Evolutionary conservation across 2,329 filamentous ascomycete species (phyloP), one percentile per base, ranked within the genome.

Genomic region (Emericellopsis atlantica): DNA sequence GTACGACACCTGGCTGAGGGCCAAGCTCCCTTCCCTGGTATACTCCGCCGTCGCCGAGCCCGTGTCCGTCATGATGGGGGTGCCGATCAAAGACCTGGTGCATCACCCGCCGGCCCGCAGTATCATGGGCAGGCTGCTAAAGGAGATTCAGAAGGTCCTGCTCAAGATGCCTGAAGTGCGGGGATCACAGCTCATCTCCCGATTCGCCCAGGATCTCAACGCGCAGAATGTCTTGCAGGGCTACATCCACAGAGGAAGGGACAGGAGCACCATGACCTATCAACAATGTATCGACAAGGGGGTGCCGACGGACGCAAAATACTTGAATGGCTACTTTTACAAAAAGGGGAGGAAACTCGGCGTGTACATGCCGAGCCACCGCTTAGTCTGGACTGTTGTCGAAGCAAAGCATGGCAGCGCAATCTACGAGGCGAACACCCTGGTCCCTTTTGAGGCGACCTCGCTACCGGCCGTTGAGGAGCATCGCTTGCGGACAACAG

Each of bases 271-370:
- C 84, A 77, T 51, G 72, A 67, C 16, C 87, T 94, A 77, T 64
- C 84, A 6, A 69, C 72, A 40, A 76, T 81, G 51, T 65, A 29
- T 89, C 11, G 62, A 74, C 10, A 57, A 61, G 1, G 81, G 84
- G 2, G 62, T 64, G 45, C 61, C 68, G 43, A 87, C 85, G 0
- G 87, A 95, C 51, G 74, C 95, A 33, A 76, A 89, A 36, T 94
- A 81, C 52, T 74, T 90, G 49, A 95, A 93, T 56, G 90, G 89
- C 1, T 98, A 90, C 62, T 82, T 98, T 44, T 70, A 93, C 26
- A 70, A 67, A 39, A 73, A 81, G 33, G 92, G 84, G 1, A 70
- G 75, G 50, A 74, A 84, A 54, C 52, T 89, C 45, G 84, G 85
- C 2, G 66, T 95, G n/a, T 66, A 74, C 39, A 79, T 79, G 51